A percentile compares a stretch with the other conserved stretches of the same genome.
Conservation (phyloP, 352 stramenopile genomes). For the Globisporangium solare region DNA sequence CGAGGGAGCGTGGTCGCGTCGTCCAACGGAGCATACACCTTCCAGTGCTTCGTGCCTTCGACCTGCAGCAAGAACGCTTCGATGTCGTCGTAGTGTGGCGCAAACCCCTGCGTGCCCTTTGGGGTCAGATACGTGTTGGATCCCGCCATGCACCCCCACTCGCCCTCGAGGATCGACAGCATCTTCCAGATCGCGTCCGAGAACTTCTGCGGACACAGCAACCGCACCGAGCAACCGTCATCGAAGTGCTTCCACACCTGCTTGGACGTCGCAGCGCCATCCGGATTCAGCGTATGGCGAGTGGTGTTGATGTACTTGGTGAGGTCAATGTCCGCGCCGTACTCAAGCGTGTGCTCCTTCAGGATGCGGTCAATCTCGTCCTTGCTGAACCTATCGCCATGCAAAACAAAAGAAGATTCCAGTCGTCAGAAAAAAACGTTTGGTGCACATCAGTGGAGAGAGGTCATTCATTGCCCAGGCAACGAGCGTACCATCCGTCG, state of each 20-base stretch:
- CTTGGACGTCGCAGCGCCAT: conserved; percentile 46
- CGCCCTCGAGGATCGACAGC: conserved; percentile 90
- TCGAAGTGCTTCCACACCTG: conserved; percentile 79
- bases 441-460: neutral
- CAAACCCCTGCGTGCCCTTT: conserved; percentile 91
- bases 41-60: conserved; percentile 93
- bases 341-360: conserved; percentile 70
- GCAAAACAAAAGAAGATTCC: neutral
- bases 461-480: neutral
- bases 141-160: conserved; percentile 93
- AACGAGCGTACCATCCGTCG: conserved; percentile 54
- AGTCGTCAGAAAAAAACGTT: neutral
- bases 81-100: conserved; percentile 97
- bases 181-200: conserved; percentile 82
- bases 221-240: conserved; percentile 86
- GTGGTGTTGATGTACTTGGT: conserved; percentile 87
- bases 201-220: conserved; percentile 94
- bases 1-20: conserved; percentile 54
- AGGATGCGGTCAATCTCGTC: conserved; percentile 70
- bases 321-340: conserved; percentile 80
- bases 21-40: conserved; percentile 74
- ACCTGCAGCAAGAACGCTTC: conserved; percentile 94
- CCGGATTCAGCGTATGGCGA: conserved; percentile 64
- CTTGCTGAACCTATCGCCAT: conserved; percentile 43
- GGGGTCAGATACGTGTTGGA: conserved; percentile 94